phyloP scores from a whole-genome alignment of 352 stramenopile species.

The Peronosclerospora sorghi region DNA sequence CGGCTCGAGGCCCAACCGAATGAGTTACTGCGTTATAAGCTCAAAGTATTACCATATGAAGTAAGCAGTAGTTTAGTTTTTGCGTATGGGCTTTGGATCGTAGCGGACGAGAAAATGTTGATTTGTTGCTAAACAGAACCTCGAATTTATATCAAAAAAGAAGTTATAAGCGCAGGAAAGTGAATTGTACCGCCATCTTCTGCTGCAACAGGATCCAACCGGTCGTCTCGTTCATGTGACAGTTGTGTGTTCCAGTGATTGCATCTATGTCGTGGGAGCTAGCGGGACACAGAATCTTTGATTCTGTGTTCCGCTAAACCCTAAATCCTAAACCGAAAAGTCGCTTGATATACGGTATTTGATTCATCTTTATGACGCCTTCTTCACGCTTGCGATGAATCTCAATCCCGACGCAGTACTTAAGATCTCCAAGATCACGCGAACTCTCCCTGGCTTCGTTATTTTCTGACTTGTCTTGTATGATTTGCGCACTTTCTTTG shows the following conservation, averaged over 20 bases:
- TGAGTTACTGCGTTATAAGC: constrained; percentile 62
- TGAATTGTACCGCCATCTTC: constrained; percentile 19
- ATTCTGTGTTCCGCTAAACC: no score
- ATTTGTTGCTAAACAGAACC: constrained; percentile 6
- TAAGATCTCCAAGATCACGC: no score
- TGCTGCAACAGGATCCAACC: constrained; percentile 22
- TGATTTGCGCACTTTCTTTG: no score
- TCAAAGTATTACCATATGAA: constrained; percentile 54
- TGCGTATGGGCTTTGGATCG: constrained; percentile 54
- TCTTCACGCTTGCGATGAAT: constrained; percentile 62
- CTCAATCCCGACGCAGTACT: constrained; percentile 39
- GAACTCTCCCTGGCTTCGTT: no score
- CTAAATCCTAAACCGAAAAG: no score
- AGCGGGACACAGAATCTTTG: constrained; percentile 29
- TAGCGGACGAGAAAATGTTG: constrained; percentile 16
- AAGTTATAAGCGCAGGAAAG: constrained; percentile 14
- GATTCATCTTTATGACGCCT: no score
- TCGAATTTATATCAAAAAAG: constrained; percentile 21
- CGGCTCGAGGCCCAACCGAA: constrained; percentile 47
- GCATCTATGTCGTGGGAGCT: constrained; percentile 48
- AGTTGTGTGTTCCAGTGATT: constrained; percentile 33
- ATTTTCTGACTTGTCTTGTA: no score
- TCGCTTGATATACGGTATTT: no score
- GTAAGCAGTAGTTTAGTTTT: constrained; percentile 38
- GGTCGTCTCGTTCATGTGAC: constrained; percentile 27